Conservation (phyloP, 495 filamentous ascomycete genomes). For the Annulohypoxylon moriforme region DNA sequence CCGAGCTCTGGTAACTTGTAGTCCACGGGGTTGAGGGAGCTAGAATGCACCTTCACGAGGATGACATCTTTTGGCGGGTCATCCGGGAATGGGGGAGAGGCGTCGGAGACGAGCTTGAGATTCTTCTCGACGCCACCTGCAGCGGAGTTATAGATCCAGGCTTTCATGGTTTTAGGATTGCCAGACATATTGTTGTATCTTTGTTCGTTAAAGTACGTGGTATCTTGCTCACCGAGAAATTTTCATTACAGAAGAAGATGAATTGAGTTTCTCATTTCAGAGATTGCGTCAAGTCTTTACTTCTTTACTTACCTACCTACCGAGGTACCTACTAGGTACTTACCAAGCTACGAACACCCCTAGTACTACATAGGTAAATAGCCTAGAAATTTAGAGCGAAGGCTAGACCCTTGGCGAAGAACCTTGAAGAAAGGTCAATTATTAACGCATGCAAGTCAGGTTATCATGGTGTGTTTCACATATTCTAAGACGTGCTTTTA, state of each 20-base stretch:
- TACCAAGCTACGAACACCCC: too few species aligned
- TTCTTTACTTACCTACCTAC: too few species aligned
- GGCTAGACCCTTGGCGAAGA: neutral
- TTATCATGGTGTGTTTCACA: neutral
- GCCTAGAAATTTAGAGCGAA: neutral
- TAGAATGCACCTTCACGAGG: constrained; percentile 67
- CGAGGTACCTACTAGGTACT: neutral
- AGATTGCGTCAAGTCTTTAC: neutral
- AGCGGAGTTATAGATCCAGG: constrained; percentile 70
- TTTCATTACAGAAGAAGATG: neutral
- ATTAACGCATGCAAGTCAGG: neutral
- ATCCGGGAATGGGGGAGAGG: constrained; percentile 53
- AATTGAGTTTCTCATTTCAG: neutral
- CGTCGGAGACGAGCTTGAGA: constrained; percentile 60
- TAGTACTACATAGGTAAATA: neutral
- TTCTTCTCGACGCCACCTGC: constrained; percentile 66
- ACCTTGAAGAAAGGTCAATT: neutral
- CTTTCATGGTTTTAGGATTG: constrained; percentile 64
- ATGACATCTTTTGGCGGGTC: constrained; percentile 56
- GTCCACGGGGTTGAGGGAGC: constrained; percentile 75
- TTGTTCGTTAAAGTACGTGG: neutral
- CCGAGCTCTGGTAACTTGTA: constrained; percentile 72
- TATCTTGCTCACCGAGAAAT: neutral
- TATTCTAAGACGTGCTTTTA: neutral
- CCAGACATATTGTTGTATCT: neutral